phyloP scores from a whole-genome alignment of 2,329 filamentous ascomycete species.

The Sclerotinia subarctica region DNA sequence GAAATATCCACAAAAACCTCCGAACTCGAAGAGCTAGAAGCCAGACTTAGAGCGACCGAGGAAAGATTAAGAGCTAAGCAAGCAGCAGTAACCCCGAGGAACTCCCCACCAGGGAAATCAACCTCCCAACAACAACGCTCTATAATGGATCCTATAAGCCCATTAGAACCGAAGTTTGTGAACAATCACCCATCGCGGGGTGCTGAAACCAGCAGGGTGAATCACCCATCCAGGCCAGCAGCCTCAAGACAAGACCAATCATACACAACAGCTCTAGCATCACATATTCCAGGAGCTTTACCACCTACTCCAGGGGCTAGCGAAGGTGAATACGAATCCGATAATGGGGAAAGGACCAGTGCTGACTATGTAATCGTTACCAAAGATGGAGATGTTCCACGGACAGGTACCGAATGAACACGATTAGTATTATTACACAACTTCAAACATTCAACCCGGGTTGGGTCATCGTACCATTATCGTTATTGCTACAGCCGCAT shows the following conservation, averaged over 20 bases:
- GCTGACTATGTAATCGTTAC: conserved; percentile 28
- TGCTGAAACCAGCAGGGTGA: neutral
- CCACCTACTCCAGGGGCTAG: conserved; percentile 39
- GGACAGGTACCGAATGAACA: conserved; percentile 18
- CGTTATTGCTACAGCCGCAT: conserved; percentile 11
- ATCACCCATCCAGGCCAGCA: conserved; percentile 10
- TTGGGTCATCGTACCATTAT: conserved; percentile 1
- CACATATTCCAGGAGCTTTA: conserved; percentile 33
- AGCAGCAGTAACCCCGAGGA: conserved; percentile 20
- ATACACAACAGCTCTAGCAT: conserved; percentile 12
- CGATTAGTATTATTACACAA: conserved; percentile 13
- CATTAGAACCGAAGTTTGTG: conserved; percentile 18
- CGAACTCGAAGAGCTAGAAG: conserved; percentile 84
- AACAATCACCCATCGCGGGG: neutral
- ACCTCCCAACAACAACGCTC: neutral
- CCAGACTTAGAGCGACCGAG: conserved; percentile 80
- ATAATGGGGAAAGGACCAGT: conserved; percentile 25
- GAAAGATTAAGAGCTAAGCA: conserved; percentile 56
- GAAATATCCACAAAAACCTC: conserved; percentile 68
- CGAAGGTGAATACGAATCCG: conserved; percentile 39
- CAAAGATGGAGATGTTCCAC: conserved; percentile 32
- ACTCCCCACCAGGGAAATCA: neutral
- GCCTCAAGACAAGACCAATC: conserved; percentile 8
- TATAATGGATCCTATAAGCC: conserved; percentile 4
- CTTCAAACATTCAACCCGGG: conserved; percentile 1